These are phyloP conservation scores for Akanthomyces uredinophilus DNA, from an alignment of 2,329 filamentous ascomycete species.

Conservation along the genomic window DNA sequence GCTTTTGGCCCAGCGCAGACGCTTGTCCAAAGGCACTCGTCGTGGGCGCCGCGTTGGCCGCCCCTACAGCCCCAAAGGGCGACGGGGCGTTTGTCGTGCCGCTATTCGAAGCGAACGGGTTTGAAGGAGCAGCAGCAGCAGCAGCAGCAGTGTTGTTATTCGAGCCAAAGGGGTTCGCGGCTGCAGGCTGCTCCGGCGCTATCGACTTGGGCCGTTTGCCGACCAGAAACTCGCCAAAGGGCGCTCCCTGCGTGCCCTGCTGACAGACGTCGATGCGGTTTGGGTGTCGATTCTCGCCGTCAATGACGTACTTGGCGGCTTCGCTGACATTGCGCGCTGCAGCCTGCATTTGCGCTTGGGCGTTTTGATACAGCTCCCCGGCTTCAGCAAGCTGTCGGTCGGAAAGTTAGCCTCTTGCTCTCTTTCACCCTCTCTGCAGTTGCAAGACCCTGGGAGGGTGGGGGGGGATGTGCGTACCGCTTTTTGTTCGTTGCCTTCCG, in stretches of 20 bases:
- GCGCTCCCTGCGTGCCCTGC: constrained; percentile 38
- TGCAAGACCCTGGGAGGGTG: background rate
- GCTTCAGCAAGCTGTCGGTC: constrained; percentile 52
- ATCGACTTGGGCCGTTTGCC: constrained; percentile 29
- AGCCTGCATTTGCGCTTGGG: constrained; percentile 66
- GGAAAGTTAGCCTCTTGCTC: constrained; percentile 16
- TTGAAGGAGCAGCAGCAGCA: constrained; percentile 19
- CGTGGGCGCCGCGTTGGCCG: constrained; percentile 13
- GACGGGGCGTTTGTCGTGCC: constrained; percentile 19
- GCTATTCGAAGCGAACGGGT: constrained; percentile 36
- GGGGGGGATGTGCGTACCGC: constrained; percentile 35
- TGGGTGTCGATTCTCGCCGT: constrained; percentile 64
- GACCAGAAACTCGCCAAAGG: constrained; percentile 41
- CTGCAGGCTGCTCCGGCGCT: constrained; percentile 20
- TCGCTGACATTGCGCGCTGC: constrained; percentile 64
- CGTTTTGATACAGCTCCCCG: constrained; percentile 55
- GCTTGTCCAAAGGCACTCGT: constrained; percentile 39
- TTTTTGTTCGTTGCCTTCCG: constrained; percentile 53
- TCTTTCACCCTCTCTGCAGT: background rate
- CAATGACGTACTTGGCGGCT: constrained; percentile 64
- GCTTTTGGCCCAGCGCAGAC: constrained; percentile 26
- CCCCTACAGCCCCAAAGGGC: constrained; percentile 27
- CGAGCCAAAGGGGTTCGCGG: constrained; percentile 39
- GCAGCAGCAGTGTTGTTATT: constrained; percentile 7
- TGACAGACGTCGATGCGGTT: constrained; percentile 65